Base-by-base conservation (phyloP, 768 basidiomycete species). In the Kwoniella pini region DNA sequence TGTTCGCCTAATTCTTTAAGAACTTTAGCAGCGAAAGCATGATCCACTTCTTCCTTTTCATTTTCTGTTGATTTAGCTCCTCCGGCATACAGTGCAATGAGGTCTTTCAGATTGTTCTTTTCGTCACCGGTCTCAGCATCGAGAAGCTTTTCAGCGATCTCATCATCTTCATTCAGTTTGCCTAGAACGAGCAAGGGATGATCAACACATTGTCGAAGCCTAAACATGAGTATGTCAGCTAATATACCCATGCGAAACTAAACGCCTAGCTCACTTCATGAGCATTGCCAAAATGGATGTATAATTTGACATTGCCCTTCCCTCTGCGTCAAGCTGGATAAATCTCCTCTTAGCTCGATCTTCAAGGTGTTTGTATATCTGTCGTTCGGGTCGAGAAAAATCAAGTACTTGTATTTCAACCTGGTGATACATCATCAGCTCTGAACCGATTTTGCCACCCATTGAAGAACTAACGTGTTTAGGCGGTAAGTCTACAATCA, bases 361-460 rank as follows among this genome's bases (percentile, higher is more conserved):
- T 77, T 90, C 95, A 53, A 95, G 85, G 6, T 88, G 88, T 72
- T 93, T 87, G 76, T 98, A 98, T 33, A 97, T 87, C 77, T 86
- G 89, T 57, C 87, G 82, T 77, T 98, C 95, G 5, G 88, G 71
- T 1, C 85, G 80, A 0, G 89, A 86, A 72, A 98, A 93, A 63
- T 85, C 86, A n/a, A 98, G 84, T 0, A 81, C 82, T 68, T 91
- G 88, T 11, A 91, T 79, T 6, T 79, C 74, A 56, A 91, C 81
- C 87, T 91, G 57, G 33, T 36, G 24, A n/a, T 28, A 45, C 36
- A 54, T 27, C 1, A 28, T 63, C 57, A 53, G 58, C 22, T 36
- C 24, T 45, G 36, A 36, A 44, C 54, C 33, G 21, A 15, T 4
- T 27, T 12, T 5, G 9, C 17, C 12, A 43, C 5, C 31, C 19